phyloP scores from a whole-genome alignment of 257 asterid genomes.

The Forsythia suspensa region DNA sequence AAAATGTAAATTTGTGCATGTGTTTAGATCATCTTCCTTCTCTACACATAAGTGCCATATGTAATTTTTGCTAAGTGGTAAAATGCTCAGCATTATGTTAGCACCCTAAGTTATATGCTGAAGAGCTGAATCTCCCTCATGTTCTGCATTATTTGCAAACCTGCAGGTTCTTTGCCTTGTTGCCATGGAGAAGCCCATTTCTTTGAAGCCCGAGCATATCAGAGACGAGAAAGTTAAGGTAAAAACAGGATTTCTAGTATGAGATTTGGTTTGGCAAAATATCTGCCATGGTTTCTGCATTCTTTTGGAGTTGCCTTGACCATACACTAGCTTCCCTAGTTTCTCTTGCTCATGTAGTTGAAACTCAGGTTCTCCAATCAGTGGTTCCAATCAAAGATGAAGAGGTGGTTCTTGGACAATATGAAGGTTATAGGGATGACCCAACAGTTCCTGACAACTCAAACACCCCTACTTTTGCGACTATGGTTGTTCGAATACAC shows the following conservation, averaged over 20 bases:
- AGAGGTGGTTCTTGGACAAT: constrained; percentile 97
- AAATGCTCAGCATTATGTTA: not conserved
- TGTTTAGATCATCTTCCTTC: not conserved
- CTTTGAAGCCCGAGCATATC: constrained; percentile 77
- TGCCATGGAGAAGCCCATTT: constrained; percentile 93
- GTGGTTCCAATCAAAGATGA: constrained; percentile 79
- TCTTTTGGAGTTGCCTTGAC: not conserved
- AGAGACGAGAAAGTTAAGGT: constrained; percentile 98
- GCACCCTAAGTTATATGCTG: not conserved
- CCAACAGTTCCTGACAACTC: constrained; percentile 87
- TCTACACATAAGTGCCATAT: not conserved
- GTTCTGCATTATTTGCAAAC: not conserved
- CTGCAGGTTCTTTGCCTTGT: constrained; percentile 87
- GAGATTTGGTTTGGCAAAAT: not conserved
- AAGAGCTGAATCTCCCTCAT: not conserved
- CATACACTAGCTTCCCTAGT: constrained; percentile 4
- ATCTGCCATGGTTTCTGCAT: not conserved
- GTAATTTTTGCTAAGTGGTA: not conserved
- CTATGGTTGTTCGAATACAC: constrained; percentile 65
- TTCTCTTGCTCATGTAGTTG: constrained; percentile 23
- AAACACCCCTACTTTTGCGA: constrained; percentile 88
- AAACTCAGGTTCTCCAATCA: constrained; percentile 87
- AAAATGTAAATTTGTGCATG: not conserved
- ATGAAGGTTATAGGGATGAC: constrained; percentile 88
- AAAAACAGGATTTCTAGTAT: constrained; percentile 8